Evolutionary conservation across 179 eudicot species (phyloP), one percentile per base, ranked within the genome.

Genomic region (Beta macrorhiza): DNA sequence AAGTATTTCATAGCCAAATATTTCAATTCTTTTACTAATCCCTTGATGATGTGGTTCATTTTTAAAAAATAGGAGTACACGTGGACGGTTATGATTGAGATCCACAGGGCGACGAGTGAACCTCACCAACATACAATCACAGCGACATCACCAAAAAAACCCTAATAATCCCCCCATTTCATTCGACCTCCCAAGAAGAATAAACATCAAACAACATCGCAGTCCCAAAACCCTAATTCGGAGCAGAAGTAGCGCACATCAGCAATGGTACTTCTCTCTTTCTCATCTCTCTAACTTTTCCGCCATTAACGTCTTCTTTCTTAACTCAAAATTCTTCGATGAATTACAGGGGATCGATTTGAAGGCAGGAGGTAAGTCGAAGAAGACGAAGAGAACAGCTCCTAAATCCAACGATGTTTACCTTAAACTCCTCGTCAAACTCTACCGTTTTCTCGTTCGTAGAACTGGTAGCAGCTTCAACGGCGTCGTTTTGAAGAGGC

Each of bases 401-500:
- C 92, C 93, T 0, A 91, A 91, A 52, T 90, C 92, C 22, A 78
- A 90, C 70, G 93, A 91, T 84, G 88, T 91, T 1, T 90, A 91
- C 75, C 89, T 91, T 25, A 91, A 91, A 82, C 89, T 91, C 32
- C 85, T 91, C 44, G 92, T 91, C 62, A 91, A 91, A 92, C 82
- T 93, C 57, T 93, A 93, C 83, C 87, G 98, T 4, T 93, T 93
- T 79, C 87, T 92, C 10, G 98, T 90, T 9, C 86, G 98, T 84
- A 88, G 98, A 78, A 91, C 98, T 44, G 92, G 89, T 10, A 92
- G 98, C 85, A 89, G 86, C 68, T 93, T 93, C 90, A 92, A 93
- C 86, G 98, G 92, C 2, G 94, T 92, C 74, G 78, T 93, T 42
- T 78, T 93, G 84, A 93, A 93, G 90, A 87, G 98, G 82, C 87